Evolutionary conservation across 179 eudicot genomes (phyloP).

Genomic region (Beta corolliflora): DNA sequence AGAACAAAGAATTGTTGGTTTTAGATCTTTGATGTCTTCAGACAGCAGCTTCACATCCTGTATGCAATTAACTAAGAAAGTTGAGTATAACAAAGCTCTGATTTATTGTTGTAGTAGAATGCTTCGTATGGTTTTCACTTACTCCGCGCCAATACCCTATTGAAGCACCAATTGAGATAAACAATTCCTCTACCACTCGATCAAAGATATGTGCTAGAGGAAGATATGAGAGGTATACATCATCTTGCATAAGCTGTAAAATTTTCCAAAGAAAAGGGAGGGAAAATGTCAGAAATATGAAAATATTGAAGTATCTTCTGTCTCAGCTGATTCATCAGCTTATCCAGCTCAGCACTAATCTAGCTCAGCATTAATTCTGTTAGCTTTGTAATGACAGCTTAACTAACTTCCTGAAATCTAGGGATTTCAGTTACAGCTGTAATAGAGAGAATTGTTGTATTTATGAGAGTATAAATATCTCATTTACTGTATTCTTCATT

Average conservation of each 20-base stretch:
- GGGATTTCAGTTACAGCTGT: too few relatives aligned
- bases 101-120: neutral
- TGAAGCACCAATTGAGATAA: conserved; percentile 80
- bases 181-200: conserved; percentile 78
- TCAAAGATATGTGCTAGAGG: conserved; percentile 97
- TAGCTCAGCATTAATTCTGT: too few relatives aligned
- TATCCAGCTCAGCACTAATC: too few relatives aligned
- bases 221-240: conserved; percentile 86
- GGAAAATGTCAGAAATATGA: neutral
- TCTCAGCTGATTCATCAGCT: too few relatives aligned
- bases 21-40: conserved; percentile 76
- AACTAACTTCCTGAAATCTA: too few relatives aligned
- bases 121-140: conserved; percentile 27
- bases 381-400: too few relatives aligned
- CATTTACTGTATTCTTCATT: too few relatives aligned
- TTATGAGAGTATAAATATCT: too few relatives aligned
- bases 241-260: conserved; percentile 58
- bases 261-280: conserved; percentile 3
- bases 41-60: conserved; percentile 80
- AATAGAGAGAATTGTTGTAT: too few relatives aligned
- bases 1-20: conserved; percentile 78
- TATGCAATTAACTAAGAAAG: conserved; percentile 12
- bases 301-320: too few relatives aligned
- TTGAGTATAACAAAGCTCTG: neutral
- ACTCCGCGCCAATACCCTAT: conserved; percentile 98